phyloP scores from a whole-genome alignment of 1,139 yeast species.

The Barnettozyma hawaiiensis region DNA sequence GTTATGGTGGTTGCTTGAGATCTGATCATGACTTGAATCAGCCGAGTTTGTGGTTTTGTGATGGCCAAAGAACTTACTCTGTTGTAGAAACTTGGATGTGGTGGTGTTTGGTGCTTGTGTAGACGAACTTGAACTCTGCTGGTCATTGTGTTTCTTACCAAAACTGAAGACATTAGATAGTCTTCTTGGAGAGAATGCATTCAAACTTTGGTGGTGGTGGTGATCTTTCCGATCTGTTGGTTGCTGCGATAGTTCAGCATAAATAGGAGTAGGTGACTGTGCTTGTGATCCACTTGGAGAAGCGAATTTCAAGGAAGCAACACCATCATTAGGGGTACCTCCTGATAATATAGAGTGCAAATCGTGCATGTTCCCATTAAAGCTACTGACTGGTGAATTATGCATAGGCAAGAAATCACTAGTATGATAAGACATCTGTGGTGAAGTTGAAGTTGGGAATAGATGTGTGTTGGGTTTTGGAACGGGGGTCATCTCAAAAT shows the following conservation, averaged over 20 bases:
- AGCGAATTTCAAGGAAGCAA: background rate
- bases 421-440: conserved; percentile 20
- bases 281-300: conserved; percentile 4
- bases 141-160: conserved; percentile 16
- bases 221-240: background rate
- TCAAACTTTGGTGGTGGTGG: conserved; percentile 3
- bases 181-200: conserved; percentile 25
- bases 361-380: conserved; percentile 14
- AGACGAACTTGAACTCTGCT: background rate
- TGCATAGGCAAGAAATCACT: conserved; percentile 20
- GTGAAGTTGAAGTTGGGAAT: conserved; percentile 16
- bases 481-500: conserved; percentile 12
- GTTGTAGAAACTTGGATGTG: conserved; percentile 8
- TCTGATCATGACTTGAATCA: conserved; percentile 3
- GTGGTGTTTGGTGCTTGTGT: background rate
- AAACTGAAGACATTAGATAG: conserved; percentile 24
- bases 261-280: conserved; percentile 2
- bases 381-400: conserved; percentile 18
- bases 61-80: conserved; percentile 16
- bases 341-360: conserved; percentile 20
- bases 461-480: conserved; percentile 4
- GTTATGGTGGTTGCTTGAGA: background rate
- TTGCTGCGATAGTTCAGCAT: conserved; percentile 2
- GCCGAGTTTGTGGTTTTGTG: conserved; percentile 1
- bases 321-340: conserved; percentile 6